These are phyloP conservation scores for Boletus eberwhitei DNA, from an alignment of 768 basidiomycete genomes.

Conservation along the genomic window DNA sequence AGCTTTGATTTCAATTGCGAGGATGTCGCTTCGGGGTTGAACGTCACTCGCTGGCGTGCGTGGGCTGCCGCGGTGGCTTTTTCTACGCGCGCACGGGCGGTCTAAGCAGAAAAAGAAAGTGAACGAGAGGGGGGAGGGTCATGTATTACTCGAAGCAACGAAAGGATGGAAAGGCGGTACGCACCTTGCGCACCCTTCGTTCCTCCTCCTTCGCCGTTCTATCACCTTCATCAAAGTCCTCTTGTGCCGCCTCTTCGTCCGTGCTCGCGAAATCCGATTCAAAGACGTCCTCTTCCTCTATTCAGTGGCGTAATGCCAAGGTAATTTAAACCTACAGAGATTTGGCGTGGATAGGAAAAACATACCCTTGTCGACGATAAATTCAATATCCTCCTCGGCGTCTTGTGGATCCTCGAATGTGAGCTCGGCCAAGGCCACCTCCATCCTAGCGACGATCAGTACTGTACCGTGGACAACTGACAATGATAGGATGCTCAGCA, in stretches of 20 bases:
- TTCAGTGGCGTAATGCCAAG: neutral
- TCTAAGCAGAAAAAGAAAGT: constrained; percentile 33
- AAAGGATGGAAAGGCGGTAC: neutral
- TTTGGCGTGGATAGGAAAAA: neutral
- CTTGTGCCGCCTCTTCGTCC: constrained; percentile 60
- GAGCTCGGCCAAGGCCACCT: constrained; percentile 64
- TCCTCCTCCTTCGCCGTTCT: constrained; percentile 60
- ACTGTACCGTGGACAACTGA: neutral
- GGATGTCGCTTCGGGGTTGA: constrained; percentile 50
- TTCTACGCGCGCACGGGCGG: constrained; percentile 52
- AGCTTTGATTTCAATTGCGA: constrained; percentile 28
- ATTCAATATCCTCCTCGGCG: constrained; percentile 72
- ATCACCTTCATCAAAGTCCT: constrained; percentile 55
- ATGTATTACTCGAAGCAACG: neutral
- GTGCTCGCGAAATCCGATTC: constrained; percentile 86
- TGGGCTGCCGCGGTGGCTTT: constrained; percentile 67
- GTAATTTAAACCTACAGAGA: neutral
- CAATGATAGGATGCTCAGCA: neutral
- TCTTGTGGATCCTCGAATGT: constrained; percentile 50
- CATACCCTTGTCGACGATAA: constrained; percentile 59
- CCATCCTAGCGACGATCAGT: constrained; percentile 56
- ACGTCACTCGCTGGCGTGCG: constrained; percentile 61
- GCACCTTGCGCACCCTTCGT: constrained; percentile 35
- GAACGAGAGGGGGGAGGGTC: no score
- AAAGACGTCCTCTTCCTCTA: constrained; percentile 80